Evolutionary conservation across 768 basidiomycete genomes (phyloP).

Genomic region (Tulasnella sp.): DNA sequence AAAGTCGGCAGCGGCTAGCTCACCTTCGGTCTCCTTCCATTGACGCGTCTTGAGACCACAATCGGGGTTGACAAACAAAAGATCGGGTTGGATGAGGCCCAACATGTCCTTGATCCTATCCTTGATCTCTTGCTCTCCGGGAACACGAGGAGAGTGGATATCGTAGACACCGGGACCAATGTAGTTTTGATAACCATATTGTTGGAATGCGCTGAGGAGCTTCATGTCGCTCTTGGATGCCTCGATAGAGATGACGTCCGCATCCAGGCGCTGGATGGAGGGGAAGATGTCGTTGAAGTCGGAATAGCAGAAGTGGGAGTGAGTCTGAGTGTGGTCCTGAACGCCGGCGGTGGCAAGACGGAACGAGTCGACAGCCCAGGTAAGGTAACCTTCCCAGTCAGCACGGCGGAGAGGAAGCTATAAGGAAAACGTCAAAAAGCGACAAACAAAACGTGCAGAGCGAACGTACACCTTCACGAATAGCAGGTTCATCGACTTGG

Average conservation of each 20-base stretch:
- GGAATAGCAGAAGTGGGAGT: conserved; percentile 99
- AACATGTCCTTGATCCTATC: conserved; percentile 81
- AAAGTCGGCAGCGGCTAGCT: conserved; percentile 15
- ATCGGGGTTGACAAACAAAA: conserved; percentile 92
- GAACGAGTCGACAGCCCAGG: conserved; percentile 99
- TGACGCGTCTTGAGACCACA: conserved; percentile 98
- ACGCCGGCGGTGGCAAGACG: conserved; percentile 96
- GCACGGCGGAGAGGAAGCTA: conserved; percentile 86
- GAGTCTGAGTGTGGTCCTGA: conserved; percentile 84
- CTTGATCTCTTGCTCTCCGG: conserved; percentile 83
- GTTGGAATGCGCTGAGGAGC: conserved; percentile 87
- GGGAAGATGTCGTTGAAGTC: conserved; percentile 99
- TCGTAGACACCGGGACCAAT: conserved; percentile 98
- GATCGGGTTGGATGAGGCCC: conserved; percentile 60
- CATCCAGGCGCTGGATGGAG: conserved; percentile 90
- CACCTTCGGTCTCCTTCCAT: conserved; percentile 92
- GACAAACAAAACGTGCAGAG: not conserved
- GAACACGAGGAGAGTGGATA: conserved; percentile 99
- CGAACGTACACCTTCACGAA: conserved; percentile 83
- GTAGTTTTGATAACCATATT: conserved; percentile 90
- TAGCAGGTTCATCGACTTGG: conserved; percentile 99
- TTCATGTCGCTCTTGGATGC: conserved; percentile 99
- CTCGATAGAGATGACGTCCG: conserved; percentile 98
- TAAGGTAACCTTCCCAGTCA: conserved; percentile 94
- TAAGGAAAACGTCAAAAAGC: conserved; percentile 4